Percentiles rank a stretch among this genome's conserved stretches.
phyloP scores from a whole-genome alignment of 495 filamentous ascomycete genomes.

The Daldinia caldariorum region DNA sequence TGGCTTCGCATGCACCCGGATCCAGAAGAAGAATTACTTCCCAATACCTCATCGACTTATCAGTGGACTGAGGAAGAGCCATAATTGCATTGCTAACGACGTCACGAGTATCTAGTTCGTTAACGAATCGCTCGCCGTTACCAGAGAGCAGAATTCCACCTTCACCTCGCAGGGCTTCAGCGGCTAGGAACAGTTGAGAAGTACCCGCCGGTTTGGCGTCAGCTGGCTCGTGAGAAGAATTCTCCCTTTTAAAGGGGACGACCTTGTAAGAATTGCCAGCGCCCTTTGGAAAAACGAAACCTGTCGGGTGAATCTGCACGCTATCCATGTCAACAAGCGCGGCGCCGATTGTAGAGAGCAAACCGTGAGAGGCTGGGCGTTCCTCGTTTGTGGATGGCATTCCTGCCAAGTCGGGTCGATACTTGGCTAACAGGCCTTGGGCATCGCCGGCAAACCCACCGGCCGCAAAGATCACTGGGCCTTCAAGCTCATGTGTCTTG shows the following conservation, averaged over 20 bases:
- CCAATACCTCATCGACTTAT: constrained; percentile 56
- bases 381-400: constrained; percentile 70
- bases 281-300: constrained; percentile 72
- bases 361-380: constrained; percentile 57
- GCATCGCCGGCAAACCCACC: constrained; percentile 70
- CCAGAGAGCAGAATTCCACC: constrained; percentile 62
- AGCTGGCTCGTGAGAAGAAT: not conserved
- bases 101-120: constrained; percentile 67
- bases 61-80: constrained; percentile 42
- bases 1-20: constrained; percentile 61
- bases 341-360: constrained; percentile 61
- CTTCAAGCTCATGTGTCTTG: constrained; percentile 48
- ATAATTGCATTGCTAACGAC: constrained; percentile 61
- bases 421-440: constrained; percentile 60
- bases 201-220: constrained; percentile 62
- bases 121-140: constrained; percentile 61
- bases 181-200: constrained; percentile 67
- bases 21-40: constrained; percentile 65
- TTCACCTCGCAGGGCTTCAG: constrained; percentile 67
- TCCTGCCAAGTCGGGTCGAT: constrained; percentile 65
- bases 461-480: constrained; percentile 65
- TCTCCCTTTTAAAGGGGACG: not conserved
- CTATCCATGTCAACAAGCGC: constrained; percentile 66
- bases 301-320: constrained; percentile 73
- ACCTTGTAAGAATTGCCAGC: constrained; percentile 23